Conservation (phyloP, 2,329 filamentous ascomycete species). For the Periconia digitata region DNA sequence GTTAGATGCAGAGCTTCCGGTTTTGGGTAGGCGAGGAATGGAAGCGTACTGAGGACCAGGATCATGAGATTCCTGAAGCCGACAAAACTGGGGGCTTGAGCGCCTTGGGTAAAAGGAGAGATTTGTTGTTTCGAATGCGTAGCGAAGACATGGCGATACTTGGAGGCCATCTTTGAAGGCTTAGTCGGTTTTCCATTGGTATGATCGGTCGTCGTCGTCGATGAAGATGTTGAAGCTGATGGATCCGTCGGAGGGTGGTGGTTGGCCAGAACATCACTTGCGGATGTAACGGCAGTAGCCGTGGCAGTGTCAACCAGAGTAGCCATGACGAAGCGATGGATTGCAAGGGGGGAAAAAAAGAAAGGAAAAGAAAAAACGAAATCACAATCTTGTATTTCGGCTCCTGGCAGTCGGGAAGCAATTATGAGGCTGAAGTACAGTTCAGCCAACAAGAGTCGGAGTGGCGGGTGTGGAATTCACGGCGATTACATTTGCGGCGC, state of each 20-base stretch:
- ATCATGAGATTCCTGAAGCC: constrained; percentile 97
- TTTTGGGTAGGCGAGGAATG: constrained; percentile 12
- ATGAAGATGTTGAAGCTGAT: not conserved
- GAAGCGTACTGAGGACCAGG: constrained; percentile 72
- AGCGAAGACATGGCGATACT: constrained; percentile 90
- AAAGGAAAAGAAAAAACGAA: too few relatives aligned
- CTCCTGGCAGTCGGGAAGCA: not conserved
- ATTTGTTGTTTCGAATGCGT: constrained; percentile 72
- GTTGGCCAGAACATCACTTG: not conserved
- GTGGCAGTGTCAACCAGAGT: constrained; percentile 31
- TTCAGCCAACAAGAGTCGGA: not conserved
- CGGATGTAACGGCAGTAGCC: constrained; percentile 20
- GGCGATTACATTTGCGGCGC: constrained; percentile 12
- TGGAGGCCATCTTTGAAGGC: constrained; percentile 41
- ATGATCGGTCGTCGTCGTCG: constrained; percentile 22
- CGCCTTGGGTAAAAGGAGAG: constrained; percentile 86
- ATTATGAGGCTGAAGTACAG: too few relatives aligned
- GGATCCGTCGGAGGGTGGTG: not conserved
- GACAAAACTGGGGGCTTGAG: constrained; percentile 78
- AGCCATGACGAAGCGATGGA: constrained; percentile 29
- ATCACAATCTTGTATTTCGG: too few relatives aligned
- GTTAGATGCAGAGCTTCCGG: constrained; percentile 20
- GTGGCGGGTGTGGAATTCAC: constrained; percentile 13
- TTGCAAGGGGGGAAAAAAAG: too few relatives aligned
- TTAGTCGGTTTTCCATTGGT: constrained; percentile 22